These are phyloP conservation scores for Venturia pyrina DNA, from an alignment of 2,329 filamentous ascomycete species.

Conservation along the genomic window DNA sequence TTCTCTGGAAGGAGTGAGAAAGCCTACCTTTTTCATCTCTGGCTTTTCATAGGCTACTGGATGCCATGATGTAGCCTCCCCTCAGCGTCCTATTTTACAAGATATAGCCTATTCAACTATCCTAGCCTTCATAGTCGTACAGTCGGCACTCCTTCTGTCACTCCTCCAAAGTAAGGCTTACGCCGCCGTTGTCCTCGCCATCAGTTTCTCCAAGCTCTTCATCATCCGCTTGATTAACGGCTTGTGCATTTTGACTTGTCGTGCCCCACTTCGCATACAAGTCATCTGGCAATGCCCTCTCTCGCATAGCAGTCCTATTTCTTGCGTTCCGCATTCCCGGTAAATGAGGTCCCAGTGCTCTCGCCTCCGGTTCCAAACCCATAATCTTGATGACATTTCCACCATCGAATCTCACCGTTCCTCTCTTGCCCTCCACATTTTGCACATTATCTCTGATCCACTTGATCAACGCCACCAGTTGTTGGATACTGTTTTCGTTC, in stretches of 20 bases:
- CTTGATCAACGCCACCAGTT: conserved; percentile 13
- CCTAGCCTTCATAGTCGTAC: too few species aligned
- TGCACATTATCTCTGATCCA: conserved; percentile 13
- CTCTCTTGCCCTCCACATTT: conserved; percentile 11
- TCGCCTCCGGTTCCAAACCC: neutral
- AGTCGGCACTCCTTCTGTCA: too few species aligned
- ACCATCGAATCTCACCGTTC: neutral
- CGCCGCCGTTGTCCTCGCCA: neutral
- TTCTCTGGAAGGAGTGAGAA: neutral
- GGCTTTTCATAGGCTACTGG: neutral
- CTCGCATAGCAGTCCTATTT: conserved; percentile 12
- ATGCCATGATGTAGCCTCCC: neutral
- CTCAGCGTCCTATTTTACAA: neutral
- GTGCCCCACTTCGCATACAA: conserved; percentile 19
- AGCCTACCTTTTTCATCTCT: neutral
- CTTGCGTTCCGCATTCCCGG: conserved; percentile 1
- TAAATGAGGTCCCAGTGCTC: neutral
- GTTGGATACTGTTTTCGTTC: conserved; percentile 12
- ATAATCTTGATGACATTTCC: neutral
- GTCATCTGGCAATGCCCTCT: conserved; percentile 14
- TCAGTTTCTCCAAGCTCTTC: neutral
- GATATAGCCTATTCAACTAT: neutral
- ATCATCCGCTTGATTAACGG: neutral
- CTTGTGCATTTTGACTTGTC: neutral
- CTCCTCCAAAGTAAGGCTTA: too few species aligned